These are phyloP conservation scores for Tetracladium setigerum DNA, from an alignment of 495 filamentous ascomycete species.

Conservation along the genomic window DNA sequence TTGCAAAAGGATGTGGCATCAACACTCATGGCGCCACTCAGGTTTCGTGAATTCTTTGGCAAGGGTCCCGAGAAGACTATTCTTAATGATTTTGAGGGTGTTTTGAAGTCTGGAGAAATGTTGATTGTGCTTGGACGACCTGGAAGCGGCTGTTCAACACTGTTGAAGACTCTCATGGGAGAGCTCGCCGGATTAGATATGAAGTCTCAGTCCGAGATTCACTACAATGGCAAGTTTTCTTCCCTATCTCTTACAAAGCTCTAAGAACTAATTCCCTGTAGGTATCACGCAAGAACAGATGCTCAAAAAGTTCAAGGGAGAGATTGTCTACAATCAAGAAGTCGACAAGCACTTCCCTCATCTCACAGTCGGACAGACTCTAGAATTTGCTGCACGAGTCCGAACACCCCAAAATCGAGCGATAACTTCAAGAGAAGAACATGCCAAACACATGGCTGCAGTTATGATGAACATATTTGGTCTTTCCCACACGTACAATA, in stretches of 20 bases:
- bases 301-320: slow-evolving; percentile 31
- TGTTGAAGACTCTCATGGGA: slow-evolving; percentile 21
- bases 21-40: slow-evolving; percentile 20
- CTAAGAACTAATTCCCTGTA: slow-evolving; percentile 3
- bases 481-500: slow-evolving; percentile 54
- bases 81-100: slow-evolving; percentile 62
- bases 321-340: slow-evolving; percentile 59
- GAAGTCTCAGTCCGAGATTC: slow-evolving; percentile 21
- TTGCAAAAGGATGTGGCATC: slow-evolving; percentile 30
- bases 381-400: slow-evolving; percentile 62
- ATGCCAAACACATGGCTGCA: slow-evolving; percentile 57
- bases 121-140: slow-evolving; percentile 72
- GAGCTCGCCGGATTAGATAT: slow-evolving; percentile 37
- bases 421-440: slow-evolving; percentile 51
- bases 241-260: background rate
- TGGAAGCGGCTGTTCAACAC: slow-evolving; percentile 44
- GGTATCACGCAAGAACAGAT: slow-evolving; percentile 23
- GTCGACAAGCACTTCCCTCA: slow-evolving; percentile 73
- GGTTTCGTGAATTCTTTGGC: slow-evolving; percentile 25
- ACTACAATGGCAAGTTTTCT: slow-evolving; percentile 26
- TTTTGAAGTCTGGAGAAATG: slow-evolving; percentile 72
- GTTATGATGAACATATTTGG: slow-evolving; percentile 73
- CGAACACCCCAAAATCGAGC: slow-evolving; percentile 57
- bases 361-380: slow-evolving; percentile 59
- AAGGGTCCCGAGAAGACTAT: slow-evolving; percentile 57